These are phyloP conservation scores for Coccinonectria pachysandricola DNA, from an alignment of 2,329 filamentous ascomycete species.

Conservation along the genomic window DNA sequence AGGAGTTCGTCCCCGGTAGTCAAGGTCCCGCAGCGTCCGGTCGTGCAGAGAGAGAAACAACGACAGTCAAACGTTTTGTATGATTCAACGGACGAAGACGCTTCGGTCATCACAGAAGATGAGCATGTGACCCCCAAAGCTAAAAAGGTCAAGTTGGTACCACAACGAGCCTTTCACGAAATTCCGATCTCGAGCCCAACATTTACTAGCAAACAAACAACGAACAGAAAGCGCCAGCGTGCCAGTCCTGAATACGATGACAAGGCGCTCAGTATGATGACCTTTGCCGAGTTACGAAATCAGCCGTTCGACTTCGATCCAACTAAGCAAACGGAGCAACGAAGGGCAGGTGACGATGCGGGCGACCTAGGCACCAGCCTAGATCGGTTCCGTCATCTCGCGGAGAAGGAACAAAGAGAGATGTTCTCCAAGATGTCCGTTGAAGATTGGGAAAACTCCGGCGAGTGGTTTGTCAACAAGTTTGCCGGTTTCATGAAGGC, in stretches of 20 bases:
- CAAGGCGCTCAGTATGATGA: conserved; percentile 42
- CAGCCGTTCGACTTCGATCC: conserved; percentile 50
- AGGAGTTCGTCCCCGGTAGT: conserved; percentile 19
- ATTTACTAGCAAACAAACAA: conserved; percentile 10
- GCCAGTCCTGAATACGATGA: conserved; percentile 47
- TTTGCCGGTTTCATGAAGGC: conserved; percentile 40
- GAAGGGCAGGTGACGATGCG: conserved; percentile 25
- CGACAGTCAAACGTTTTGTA: conserved; percentile 10
- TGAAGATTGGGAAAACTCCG: conserved; percentile 48
- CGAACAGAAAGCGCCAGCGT: conserved; percentile 31
- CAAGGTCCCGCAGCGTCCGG: conserved; percentile 12
- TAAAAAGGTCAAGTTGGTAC: conserved; percentile 12
- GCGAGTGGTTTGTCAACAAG: conserved; percentile 49
- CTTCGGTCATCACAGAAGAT: conserved; percentile 15
- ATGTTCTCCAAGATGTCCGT: conserved; percentile 45
- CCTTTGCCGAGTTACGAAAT: conserved; percentile 36
- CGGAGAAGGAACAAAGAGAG: conserved; percentile 34
- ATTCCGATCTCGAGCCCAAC: too few species aligned
- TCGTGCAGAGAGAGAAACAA: conserved; percentile 8
- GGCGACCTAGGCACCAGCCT: conserved; percentile 38
- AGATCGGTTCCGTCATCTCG: conserved; percentile 36
- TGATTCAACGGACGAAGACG: conserved; percentile 16
- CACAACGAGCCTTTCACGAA: conserved; percentile 12
- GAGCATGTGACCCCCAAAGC: conserved; percentile 12
- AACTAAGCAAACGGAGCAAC: conserved; percentile 31